Evolutionary conservation across 2,329 filamentous ascomycete species (phyloP).

Genomic region (Trichoderma sp.): DNA sequence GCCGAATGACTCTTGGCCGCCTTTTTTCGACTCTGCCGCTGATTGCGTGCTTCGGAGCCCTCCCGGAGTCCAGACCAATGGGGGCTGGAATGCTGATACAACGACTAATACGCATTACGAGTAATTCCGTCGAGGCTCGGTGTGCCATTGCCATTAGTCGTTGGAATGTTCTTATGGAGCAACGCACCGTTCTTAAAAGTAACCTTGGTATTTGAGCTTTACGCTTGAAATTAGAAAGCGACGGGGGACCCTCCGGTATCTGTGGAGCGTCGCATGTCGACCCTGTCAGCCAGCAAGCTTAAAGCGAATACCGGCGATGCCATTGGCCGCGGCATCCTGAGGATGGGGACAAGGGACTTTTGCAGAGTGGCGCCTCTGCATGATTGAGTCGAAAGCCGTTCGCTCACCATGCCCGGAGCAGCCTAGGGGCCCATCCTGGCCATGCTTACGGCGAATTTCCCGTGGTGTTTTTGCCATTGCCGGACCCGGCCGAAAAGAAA

Average conservation of each 20-base stretch:
- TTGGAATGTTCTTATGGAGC: not conserved
- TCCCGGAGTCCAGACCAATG: not conserved
- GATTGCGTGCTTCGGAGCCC: slow-evolving; percentile 11
- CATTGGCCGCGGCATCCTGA: not conserved
- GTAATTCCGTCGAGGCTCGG: not conserved
- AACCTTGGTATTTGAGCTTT: slow-evolving; percentile 17
- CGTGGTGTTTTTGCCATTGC: not conserved
- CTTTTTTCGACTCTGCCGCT: not conserved
- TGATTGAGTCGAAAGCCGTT: not conserved
- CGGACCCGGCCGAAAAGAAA: not conserved
- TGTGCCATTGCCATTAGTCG: not conserved
- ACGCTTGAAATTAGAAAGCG: slow-evolving; percentile 13
- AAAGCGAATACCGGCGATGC: slow-evolving; percentile 3
- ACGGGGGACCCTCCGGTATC: not conserved
- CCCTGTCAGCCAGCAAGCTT: slow-evolving; percentile 2
- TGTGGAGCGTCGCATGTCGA: slow-evolving; percentile 8
- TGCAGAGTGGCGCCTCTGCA: slow-evolving; percentile 15
- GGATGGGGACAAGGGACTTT: slow-evolving; percentile 13
- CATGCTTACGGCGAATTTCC: not conserved
- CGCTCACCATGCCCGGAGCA: slow-evolving; percentile 6
- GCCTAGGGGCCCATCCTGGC: slow-evolving; percentile 5
- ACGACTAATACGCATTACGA: not conserved
- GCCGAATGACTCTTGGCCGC: not conserved
- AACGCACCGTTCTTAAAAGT: not conserved
- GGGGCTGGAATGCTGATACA: not conserved